Evolutionary conservation across 1,284 basidiomycete species (phyloP), one percentile per base, ranked within the genome.

Genomic region (Phenoliferia sp.): DNA sequence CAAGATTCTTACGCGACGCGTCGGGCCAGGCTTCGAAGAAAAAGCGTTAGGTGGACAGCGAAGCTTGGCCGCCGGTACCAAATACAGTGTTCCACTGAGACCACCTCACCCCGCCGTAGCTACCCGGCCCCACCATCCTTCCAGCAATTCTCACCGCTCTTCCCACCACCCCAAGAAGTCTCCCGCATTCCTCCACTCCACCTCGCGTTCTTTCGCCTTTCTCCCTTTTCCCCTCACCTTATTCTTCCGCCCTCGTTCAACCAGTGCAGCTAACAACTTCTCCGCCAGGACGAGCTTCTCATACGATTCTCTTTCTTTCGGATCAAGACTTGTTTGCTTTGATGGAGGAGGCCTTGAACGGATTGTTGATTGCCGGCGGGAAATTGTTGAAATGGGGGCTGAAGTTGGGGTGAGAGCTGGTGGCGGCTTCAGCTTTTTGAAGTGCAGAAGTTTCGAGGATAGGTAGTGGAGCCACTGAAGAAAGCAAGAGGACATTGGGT

Each of bases 391-490:
- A 31, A 22, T 28, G 3, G 3, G 58, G 17, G n/a, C 26, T 1
- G 48, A 31, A n/a, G 52, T 26, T 26, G 55, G 17, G n/a, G 39
- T 32, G 31, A 62, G 44, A 1, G 59, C 2, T 28, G 63, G n/a
- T 19, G 70, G 67, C 0, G 63, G 59, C 28, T 63, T 65, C 78
- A 92, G 81, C 35, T 84, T 83, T 77, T 92, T 92, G 52, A 81
- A 82, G 31, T 84, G 79, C 2, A 94, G 79, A 28, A 94, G 83
- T 78, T 93, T 92, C 62, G 80, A 79, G 17, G 79, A 78, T 58
- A 94, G 82, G 78, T 93, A 92, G 73, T 91, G 89, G 28, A 94
- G 80, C 91, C 92, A 94, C 90, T 92, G 70, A 33, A 66, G 54
- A 34, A 39, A 36, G 35, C 1, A 32, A 26, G 31, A 22, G 50